phyloP scores from a whole-genome alignment of 352 stramenopile species.

The Phytophthora crassamura region DNA sequence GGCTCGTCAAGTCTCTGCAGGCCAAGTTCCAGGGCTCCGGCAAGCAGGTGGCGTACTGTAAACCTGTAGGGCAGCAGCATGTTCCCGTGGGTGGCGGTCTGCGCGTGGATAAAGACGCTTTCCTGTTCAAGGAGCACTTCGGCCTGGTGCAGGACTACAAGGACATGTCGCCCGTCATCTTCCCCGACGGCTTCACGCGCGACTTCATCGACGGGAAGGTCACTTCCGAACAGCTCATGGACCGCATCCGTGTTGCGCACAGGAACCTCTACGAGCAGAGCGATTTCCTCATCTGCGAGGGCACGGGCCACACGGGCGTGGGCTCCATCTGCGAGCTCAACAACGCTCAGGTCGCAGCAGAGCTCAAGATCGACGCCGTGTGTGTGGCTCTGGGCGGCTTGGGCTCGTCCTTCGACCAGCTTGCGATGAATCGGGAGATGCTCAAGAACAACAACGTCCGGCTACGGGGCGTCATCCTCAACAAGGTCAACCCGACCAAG shows the following conservation, averaged over 20 bases:
- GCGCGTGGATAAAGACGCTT: constrained; percentile 93
- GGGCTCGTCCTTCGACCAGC: constrained; percentile 86
- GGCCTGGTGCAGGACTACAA: constrained; percentile 95
- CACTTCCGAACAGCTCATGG: constrained; percentile 80
- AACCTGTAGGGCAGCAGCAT: constrained; percentile 96
- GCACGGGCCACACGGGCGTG: constrained; percentile 93
- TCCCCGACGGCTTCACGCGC: constrained; percentile 96
- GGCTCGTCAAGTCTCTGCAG: constrained; percentile 94
- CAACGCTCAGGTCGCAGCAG: constrained; percentile 90
- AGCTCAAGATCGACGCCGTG: constrained; percentile 85
- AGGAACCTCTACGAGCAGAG: constrained; percentile 80
- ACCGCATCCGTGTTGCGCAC: constrained; percentile 85
- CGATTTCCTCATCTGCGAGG: constrained; percentile 96
- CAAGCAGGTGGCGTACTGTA: constrained; percentile 92
- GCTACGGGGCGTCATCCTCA: constrained; percentile 84
- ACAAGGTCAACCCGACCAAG: constrained; percentile 91
- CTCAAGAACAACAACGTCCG: constrained; percentile 80
- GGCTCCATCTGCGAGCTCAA: constrained; percentile 92
- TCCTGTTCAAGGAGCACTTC: constrained; percentile 97
- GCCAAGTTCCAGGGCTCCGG: constrained; percentile 82
- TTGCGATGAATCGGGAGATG: constrained; percentile 87
- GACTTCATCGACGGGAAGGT: constrained; percentile 97
- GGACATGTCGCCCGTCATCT: constrained; percentile 98
- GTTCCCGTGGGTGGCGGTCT: constrained; percentile 83
- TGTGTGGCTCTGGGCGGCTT: constrained; percentile 82